Conservation (phyloP, 2,329 filamentous ascomycete genomes). For the Beauveria medogensis region DNA sequence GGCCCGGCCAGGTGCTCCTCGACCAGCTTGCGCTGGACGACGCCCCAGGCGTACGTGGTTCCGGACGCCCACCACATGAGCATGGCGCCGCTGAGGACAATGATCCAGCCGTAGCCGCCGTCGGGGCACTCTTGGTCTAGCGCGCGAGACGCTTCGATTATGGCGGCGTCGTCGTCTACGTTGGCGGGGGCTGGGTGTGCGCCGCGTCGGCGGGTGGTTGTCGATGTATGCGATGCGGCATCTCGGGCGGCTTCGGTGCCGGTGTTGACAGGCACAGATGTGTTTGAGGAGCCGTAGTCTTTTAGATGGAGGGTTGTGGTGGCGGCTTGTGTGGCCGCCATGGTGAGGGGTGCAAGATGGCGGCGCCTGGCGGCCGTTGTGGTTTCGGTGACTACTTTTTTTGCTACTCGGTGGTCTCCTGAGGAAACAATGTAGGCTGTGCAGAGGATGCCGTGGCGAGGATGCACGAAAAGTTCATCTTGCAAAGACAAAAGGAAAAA, state of each 20-base stretch:
- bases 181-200: background rate
- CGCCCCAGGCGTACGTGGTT: slow-evolving; percentile 46
- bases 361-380: background rate
- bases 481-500: too few species aligned
- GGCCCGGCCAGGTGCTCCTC: slow-evolving; percentile 34
- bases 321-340: background rate
- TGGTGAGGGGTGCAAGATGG: background rate
- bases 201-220: background rate
- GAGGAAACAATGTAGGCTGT: too few species aligned
- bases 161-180: background rate
- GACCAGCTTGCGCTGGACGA: slow-evolving; percentile 46
- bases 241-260: background rate
- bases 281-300: background rate
- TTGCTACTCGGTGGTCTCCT: too few species aligned
- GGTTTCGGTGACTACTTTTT: too few species aligned
- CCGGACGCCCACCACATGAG: slow-evolving; percentile 46
- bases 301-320: background rate
- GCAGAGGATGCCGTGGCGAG: too few species aligned
- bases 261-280: background rate
- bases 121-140: slow-evolving; percentile 37
- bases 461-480: too few species aligned
- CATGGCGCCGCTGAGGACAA: slow-evolving; percentile 38
- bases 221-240: background rate
- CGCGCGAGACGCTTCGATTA: slow-evolving; percentile 30
- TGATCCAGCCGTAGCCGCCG: slow-evolving; percentile 43